phyloP scores from a whole-genome alignment of 2,329 filamentous ascomycete genomes.

The Fusarium secorum region DNA sequence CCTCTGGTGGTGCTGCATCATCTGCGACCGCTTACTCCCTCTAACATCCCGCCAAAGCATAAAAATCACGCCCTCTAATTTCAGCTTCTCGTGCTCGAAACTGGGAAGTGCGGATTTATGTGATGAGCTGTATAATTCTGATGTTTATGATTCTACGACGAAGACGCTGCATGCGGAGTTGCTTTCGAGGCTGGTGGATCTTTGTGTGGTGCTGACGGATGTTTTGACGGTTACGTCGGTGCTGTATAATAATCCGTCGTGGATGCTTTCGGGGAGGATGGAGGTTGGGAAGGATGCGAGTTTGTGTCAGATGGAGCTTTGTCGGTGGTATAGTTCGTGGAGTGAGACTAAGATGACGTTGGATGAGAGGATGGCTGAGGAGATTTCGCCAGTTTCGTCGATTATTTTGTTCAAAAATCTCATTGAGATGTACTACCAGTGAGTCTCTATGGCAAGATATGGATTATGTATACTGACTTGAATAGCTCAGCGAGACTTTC shows the following conservation, averaged over 20 bases:
- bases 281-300: slow-evolving; percentile 30
- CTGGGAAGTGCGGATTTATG: slow-evolving; percentile 31
- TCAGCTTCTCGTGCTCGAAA: slow-evolving; percentile 29
- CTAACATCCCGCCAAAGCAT: slow-evolving; percentile 38
- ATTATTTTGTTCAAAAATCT: slow-evolving; percentile 36
- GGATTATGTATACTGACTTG: fast-evolving
- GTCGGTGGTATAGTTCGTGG: slow-evolving; percentile 34
- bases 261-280: slow-evolving; percentile 27
- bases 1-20: slow-evolving; percentile 41
- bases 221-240: slow-evolving; percentile 32
- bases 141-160: slow-evolving; percentile 34
- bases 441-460: fast-evolving
- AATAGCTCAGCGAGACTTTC: slow-evolving; percentile 31
- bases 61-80: slow-evolving; percentile 37
- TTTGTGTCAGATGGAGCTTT: slow-evolving; percentile 32
- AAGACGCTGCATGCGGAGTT: slow-evolving; percentile 34
- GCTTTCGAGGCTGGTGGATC: slow-evolving; percentile 33
- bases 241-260: slow-evolving; percentile 35
- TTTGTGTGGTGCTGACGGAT: slow-evolving; percentile 37
- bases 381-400: slow-evolving; percentile 9
- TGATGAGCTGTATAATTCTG: slow-evolving; percentile 35
- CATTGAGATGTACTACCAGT: slow-evolving; percentile 42
- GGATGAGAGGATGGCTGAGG: slow-evolving; percentile 8
- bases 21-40: slow-evolving; percentile 33
- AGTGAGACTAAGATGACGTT: slow-evolving; percentile 27